These are phyloP conservation scores for Hansenula lynferdii DNA, from an alignment of 1,139 yeast species.

Conservation along the genomic window DNA sequence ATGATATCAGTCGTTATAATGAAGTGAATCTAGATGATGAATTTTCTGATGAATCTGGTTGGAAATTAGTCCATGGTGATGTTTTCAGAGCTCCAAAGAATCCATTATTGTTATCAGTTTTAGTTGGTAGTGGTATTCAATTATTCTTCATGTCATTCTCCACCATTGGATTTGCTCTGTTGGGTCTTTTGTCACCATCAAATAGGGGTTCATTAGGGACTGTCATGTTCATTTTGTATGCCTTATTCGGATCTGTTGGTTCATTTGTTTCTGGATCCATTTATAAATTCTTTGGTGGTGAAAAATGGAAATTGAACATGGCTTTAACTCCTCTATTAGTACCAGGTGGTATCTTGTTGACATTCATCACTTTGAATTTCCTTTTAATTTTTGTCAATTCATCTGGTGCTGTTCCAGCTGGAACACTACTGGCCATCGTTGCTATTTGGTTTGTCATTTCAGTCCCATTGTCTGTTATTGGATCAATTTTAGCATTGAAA, in stretches of 20 bases:
- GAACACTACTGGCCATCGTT: conserved; percentile 80
- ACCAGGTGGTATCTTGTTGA: conserved; percentile 68
- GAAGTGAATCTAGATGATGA: conserved; percentile 78
- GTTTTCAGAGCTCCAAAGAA: conserved; percentile 82
- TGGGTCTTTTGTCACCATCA: conserved; percentile 90
- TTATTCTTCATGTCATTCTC: conserved; percentile 70
- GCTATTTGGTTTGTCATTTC: conserved; percentile 83
- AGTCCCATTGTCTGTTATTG: conserved; percentile 76
- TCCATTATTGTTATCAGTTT: conserved; percentile 67
- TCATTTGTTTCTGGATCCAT: conserved; percentile 83
- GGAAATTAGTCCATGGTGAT: conserved; percentile 97
- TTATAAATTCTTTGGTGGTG: conserved; percentile 90
- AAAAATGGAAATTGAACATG: conserved; percentile 85
- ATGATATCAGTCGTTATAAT: conserved; percentile 84
- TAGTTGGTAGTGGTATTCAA: conserved; percentile 89
- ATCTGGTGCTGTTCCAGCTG: conserved; percentile 94
- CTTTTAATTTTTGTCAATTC: conserved; percentile 74
- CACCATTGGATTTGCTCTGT: conserved; percentile 76
- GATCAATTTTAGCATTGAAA: conserved; percentile 74
- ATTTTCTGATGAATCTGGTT: conserved; percentile 90
- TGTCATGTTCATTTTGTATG: conserved; percentile 78
- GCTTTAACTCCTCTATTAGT: conserved; percentile 76
- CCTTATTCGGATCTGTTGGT: conserved; percentile 74
- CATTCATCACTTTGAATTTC: conserved; percentile 71
- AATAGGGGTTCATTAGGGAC: conserved; percentile 93